These are phyloP conservation scores for Syzygium oleosum DNA, from an alignment of 345 rosid genomes.

Conservation along the genomic window DNA sequence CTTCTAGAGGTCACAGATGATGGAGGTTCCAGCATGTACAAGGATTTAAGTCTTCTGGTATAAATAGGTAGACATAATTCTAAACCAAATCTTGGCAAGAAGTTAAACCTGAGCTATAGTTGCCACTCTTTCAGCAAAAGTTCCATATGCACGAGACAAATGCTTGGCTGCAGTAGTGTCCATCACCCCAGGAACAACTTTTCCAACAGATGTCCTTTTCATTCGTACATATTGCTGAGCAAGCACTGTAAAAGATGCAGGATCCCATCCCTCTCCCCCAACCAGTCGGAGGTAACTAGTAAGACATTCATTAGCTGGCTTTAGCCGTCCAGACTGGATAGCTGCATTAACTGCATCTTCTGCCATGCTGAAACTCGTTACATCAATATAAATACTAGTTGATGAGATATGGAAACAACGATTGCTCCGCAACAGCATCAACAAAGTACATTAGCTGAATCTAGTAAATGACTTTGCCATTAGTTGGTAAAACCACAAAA, in stretches of 20 bases:
- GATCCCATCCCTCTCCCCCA: conserved; percentile 94
- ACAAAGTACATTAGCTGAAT: background rate
- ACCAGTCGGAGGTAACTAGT: conserved; percentile 55
- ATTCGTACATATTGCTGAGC: conserved; percentile 86
- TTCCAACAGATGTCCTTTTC: conserved; percentile 67
- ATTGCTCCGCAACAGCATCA: background rate
- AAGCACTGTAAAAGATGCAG: conserved; percentile 69
- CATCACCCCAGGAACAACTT: conserved; percentile 84
- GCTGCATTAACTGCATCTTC: conserved; percentile 96
- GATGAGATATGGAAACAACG: background rate
- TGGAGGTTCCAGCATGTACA: background rate
- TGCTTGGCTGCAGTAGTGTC: conserved; percentile 87
- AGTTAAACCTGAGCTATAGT: conserved; percentile 71
- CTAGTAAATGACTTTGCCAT: background rate
- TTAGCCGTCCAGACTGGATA: conserved; percentile 73
- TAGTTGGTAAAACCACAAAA: background rate
- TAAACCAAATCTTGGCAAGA: background rate
- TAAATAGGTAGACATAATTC: background rate
- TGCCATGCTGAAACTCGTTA: conserved; percentile 79
- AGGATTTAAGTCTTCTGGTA: background rate
- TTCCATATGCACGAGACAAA: conserved; percentile 91
- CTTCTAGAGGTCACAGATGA: background rate
- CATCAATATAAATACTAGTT: conserved; percentile 9
- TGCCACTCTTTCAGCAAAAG: conserved; percentile 74
- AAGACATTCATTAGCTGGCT: conserved; percentile 51